Evolutionary conservation across 2,329 filamentous ascomycete species (phyloP).

Genomic region (Rosellinia necatrix): DNA sequence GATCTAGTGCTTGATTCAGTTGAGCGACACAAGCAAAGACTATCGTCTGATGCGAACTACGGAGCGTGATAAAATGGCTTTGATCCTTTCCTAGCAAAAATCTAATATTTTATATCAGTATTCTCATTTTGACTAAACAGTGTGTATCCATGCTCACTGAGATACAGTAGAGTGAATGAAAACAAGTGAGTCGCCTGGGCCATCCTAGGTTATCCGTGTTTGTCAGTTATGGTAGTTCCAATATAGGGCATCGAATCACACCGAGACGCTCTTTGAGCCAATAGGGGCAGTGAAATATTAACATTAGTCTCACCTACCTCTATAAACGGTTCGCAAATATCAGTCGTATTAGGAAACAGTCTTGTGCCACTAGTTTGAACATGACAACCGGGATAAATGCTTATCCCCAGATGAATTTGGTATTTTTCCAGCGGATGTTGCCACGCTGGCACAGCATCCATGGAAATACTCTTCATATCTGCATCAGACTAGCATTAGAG

Average conservation of each 20-base stretch:
- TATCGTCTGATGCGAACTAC: neutral
- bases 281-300: neutral
- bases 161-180: constrained; percentile 8
- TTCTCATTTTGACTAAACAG: neutral
- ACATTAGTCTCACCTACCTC: neutral
- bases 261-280: neutral
- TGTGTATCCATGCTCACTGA: neutral
- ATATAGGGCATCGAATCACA: neutral
- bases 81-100: neutral
- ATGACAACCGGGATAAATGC: neutral
- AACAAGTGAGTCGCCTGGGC: neutral
- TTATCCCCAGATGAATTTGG: neutral
- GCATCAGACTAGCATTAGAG: neutral
- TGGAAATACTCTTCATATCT: constrained; percentile 5
- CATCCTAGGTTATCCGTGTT: neutral
- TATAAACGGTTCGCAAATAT: constrained; percentile 11
- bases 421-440: neutral
- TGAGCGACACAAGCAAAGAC: constrained; percentile 3
- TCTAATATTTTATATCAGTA: neutral
- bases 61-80: neutral
- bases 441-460: neutral
- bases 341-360: neutral
- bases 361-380: neutral
- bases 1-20: constrained; percentile 1
- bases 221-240: neutral